These are phyloP conservation scores for Gastrodia elata DNA, from an alignment of 106 monocot species.

Conservation along the genomic window DNA sequence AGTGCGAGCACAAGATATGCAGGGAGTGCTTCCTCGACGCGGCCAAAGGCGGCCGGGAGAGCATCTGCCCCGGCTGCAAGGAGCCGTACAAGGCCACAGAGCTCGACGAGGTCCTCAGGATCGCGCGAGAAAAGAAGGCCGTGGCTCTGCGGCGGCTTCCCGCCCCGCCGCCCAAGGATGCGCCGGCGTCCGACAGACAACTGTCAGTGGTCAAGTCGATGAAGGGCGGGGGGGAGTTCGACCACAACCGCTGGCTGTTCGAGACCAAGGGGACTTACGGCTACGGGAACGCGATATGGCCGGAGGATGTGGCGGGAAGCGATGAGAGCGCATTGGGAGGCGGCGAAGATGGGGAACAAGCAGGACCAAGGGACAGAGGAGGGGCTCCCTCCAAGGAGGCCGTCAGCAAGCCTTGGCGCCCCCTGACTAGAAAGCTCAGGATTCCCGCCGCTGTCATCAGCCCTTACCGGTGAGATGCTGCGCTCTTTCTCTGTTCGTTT, in stretches of 20 bases:
- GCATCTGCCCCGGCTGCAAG: conserved; percentile 81
- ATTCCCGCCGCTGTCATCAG: conserved; percentile 48
- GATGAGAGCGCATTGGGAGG: conserved; percentile 9
- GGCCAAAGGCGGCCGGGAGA: conserved; percentile 35
- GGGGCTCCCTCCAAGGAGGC: conserved; percentile 9
- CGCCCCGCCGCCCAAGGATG: conserved; percentile 23
- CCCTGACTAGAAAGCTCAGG: conserved; percentile 43
- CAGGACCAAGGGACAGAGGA: conserved; percentile 2
- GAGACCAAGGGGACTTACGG: conserved; percentile 42
- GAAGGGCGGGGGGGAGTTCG: conserved; percentile 15
- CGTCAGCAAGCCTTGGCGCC: conserved; percentile 43
- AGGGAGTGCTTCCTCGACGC: conserved; percentile 76
- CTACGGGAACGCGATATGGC: conserved; percentile 46
- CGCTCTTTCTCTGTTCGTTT: no score
- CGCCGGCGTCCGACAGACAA: conserved; percentile 16
- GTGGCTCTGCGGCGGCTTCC: conserved; percentile 17
- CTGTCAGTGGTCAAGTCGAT: conserved; percentile 28
- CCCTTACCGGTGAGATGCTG: conserved; percentile 41
- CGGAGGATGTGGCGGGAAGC: conserved; percentile 19
- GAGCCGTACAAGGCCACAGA: conserved; percentile 66
- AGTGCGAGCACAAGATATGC: conserved; percentile 85
- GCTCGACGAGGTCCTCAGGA: conserved; percentile 26
- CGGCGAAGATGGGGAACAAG: neutral
- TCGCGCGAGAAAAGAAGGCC: conserved; percentile 6
- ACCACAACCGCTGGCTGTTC: conserved; percentile 44